Base-by-base conservation (phyloP, 148 eudicot species). In the Hydrangea macrophylla region DNA sequence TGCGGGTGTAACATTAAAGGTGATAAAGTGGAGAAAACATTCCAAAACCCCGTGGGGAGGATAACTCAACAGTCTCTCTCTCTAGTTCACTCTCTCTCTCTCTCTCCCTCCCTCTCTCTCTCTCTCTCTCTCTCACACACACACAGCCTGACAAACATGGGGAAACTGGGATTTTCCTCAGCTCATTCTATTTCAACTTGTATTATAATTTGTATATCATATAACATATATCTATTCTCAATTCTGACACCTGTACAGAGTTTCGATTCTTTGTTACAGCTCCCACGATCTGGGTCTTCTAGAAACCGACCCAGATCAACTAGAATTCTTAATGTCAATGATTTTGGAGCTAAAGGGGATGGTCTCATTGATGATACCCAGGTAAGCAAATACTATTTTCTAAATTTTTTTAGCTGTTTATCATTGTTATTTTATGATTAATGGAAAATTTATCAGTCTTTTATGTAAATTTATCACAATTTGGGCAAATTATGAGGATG, bases 341-440 rank as follows among this genome's bases (percentile, higher is more conserved):
- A 79, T 40, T 84, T 35, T 66, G 90, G 90, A 25, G 90, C 88
- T 63, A 71, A 57, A 1, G 90, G 88, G 35, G 79, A 86, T 71
- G 88, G 88, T n/a, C 1, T 81, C 60, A 75, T 65, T 65, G 90
- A 86, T 77, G 90, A 84, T 58, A 83, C 90, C 39, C 39, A 81
- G 88, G 90, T 86, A 71, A 1, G 12, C 8, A 36, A 51, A 5
- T 28, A 27, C 26, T 3, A 6, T 5, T n/a, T n/a, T n/a, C n/a
- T n/a, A n/a, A n/a, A n/a, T n/a, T n/a, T n/a, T n/a, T n/a, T n/a
- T n/a, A n/a, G n/a, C n/a, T n/a, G n/a, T n/a, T n/a, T n/a, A n/a
- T n/a, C n/a, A n/a, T n/a, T n/a, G n/a, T n/a, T n/a, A n/a, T n/a
- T n/a, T n/a, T n/a, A n/a, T n/a, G n/a, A n/a, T n/a, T n/a, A n/a